Evolutionary conservation across 2,329 filamentous ascomycete species (phyloP).

Genomic region (Colletotrichum lentis): DNA sequence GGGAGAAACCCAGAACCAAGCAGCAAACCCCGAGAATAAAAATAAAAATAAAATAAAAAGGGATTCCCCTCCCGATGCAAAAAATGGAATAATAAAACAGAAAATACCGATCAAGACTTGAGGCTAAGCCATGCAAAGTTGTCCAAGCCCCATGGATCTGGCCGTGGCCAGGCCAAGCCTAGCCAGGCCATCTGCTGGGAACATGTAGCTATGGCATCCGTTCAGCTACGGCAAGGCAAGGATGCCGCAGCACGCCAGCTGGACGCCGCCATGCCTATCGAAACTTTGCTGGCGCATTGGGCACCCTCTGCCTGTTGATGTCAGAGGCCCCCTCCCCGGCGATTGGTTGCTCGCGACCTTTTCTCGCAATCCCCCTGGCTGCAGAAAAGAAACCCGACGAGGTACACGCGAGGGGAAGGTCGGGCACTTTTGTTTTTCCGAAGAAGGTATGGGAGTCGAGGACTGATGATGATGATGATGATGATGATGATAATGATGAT

Average conservation of each 20-base stretch:
- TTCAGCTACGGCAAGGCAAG: conserved; percentile 15
- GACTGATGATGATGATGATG: background rate
- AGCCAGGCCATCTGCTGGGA: conserved; percentile 4
- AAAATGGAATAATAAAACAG: background rate
- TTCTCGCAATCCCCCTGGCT: background rate
- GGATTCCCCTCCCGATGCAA: background rate
- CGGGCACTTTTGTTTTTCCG: background rate
- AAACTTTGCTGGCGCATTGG: conserved; percentile 34
- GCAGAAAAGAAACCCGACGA: conserved; percentile 14
- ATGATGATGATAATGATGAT: background rate
- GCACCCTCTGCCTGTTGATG: conserved; percentile 25
- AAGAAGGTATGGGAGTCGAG: background rate
- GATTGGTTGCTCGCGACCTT: conserved; percentile 22
- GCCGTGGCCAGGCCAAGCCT: conserved; percentile 18
- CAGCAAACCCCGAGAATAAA: no score
- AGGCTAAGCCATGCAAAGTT: conserved; percentile 21
- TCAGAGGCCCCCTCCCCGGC: conserved; percentile 4
- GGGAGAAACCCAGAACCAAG: background rate
- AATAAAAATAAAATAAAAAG: background rate
- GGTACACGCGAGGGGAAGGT: conserved; percentile 1
- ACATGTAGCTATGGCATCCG: conserved; percentile 17
- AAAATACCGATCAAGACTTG: background rate
- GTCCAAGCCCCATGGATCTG: conserved; percentile 32
- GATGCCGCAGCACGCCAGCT: conserved; percentile 6
- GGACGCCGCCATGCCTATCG: conserved; percentile 17